Evolutionary conservation across 2,329 filamentous ascomycete genomes (phyloP).

Genomic region (Phaeosphaeriaceae sp.): DNA sequence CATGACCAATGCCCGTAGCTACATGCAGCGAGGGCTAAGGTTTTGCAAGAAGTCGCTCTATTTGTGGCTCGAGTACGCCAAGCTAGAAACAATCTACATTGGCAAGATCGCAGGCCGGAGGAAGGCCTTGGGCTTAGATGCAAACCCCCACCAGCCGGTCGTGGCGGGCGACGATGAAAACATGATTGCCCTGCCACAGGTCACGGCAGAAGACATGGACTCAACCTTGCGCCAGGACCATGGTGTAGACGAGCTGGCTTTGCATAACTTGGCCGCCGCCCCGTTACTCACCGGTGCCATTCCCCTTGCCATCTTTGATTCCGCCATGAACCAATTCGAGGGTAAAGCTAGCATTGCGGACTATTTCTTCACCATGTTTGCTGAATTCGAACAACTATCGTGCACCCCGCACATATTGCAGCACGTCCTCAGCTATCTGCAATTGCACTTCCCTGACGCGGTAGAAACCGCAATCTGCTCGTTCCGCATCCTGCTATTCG

Average conservation of each 20-base stretch:
- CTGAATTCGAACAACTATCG: conserved; percentile 69
- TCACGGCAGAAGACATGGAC: conserved; percentile 69
- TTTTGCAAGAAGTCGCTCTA: conserved; percentile 79
- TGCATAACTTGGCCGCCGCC: conserved; percentile 71
- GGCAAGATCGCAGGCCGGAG: conserved; percentile 78
- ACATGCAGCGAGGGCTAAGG: conserved; percentile 87
- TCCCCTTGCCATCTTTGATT: conserved; percentile 88
- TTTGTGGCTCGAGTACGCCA: conserved; percentile 89
- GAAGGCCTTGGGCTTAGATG: conserved; percentile 68
- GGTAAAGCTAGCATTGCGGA: conserved; percentile 70
- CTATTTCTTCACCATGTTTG: conserved; percentile 81
- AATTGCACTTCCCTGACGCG: conserved; percentile 61
- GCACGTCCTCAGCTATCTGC: conserved; percentile 73
- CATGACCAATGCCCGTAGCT: conserved; percentile 82
- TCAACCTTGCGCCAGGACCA: conserved; percentile 60
- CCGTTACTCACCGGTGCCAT: conserved; percentile 93
- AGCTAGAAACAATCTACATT: conserved; percentile 91
- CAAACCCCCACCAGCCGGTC: conserved; percentile 51
- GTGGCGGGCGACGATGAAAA: conserved; percentile 52
- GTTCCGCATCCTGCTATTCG: conserved; percentile 73
- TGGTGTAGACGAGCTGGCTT: conserved; percentile 57
- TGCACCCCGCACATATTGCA: conserved; percentile 71
- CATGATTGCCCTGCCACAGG: conserved; percentile 63
- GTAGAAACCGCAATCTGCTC: conserved; percentile 70
- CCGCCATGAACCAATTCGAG: conserved; percentile 78